Evolutionary conservation across 495 filamentous ascomycete genomes (phyloP).

Genomic region (Aspergillus panamensis): DNA sequence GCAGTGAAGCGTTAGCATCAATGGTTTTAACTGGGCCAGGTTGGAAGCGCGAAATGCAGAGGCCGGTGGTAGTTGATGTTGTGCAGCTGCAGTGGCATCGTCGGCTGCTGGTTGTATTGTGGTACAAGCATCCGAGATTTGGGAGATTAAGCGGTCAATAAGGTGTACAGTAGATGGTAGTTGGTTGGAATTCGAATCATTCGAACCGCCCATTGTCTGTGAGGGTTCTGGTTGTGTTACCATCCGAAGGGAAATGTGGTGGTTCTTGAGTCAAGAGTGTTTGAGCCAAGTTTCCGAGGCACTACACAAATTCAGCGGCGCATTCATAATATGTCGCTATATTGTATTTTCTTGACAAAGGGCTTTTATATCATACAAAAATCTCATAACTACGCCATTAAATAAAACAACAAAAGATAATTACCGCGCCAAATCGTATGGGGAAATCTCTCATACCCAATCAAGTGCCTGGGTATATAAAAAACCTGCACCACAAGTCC

Average conservation of each 20-base stretch:
- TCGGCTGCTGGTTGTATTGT: not conserved
- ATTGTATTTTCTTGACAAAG: not conserved
- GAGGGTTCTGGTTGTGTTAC: not conserved
- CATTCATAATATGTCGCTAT: not conserved
- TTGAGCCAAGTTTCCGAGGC: not conserved
- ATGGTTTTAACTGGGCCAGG: conserved; percentile 31
- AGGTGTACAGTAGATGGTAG: conserved; percentile 20
- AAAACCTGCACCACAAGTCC: not conserved
- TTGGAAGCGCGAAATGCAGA: conserved; percentile 22
- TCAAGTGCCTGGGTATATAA: not conserved
- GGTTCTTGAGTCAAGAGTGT: not conserved
- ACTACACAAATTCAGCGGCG: not conserved
- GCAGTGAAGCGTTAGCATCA: conserved; percentile 53
- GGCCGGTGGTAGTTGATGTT: conserved; percentile 18
- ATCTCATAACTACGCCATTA: not conserved
- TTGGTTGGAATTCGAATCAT: not conserved
- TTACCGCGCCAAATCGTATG: not conserved
- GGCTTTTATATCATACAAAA: not conserved
- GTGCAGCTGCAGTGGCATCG: not conserved
- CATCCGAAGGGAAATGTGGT: not conserved
- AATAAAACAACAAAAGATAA: not conserved
- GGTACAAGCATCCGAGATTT: conserved; percentile 20
- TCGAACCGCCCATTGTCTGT: not conserved
- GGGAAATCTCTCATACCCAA: not conserved
- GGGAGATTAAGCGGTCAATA: conserved; percentile 29